Evolutionary conservation across 495 filamentous ascomycete species (phyloP), one percentile per base, ranked within the genome.

Genomic region (Xylona heveae): DNA sequence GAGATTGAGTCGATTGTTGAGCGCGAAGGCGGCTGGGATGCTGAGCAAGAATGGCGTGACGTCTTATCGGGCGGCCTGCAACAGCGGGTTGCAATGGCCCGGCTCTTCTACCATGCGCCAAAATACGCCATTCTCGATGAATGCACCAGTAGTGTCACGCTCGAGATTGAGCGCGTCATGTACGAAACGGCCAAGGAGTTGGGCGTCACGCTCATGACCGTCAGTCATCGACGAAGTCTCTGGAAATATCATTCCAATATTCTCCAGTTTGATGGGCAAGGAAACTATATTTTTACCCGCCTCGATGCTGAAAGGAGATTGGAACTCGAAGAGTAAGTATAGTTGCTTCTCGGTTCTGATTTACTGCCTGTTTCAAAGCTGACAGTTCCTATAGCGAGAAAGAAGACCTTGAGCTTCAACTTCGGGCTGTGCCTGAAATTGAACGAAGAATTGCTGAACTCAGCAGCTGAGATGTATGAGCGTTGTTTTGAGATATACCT

Each of bases 201-300:
- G 15, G 82, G 80, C 3, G 85, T 90, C 42, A 95, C 88, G 2
- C 57, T 97, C 25, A 94, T 97, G 78, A 97, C 88, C 0, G 88
- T 97, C 2, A 78, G 69, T 34, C 88, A 97, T 51, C 58, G 88
- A 0, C 55, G 83, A 16, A 92, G 81, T 57, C 50, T 97, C 41
- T 97, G 88, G 88, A 80, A 85, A 50, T 94, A 95, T 46, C 88
- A 97, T 51, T 72, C 63, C 39, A 74, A 71, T 48, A 93, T 95
- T 34, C 51, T 97, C 46, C 88, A 95, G 50, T 97, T 97, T 48
- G 88, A 97, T 49, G 90, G 88, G 1, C 77, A 91, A 47, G 88
- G 90, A 0, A 57, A 76, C 12, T 93, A 79, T 47, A 68, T 94
- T 10, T 97, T 94, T 50, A 88, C 83, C 1, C 68, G 70, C 29